A percentile compares a stretch with the other conserved stretches of the same genome.
Evolutionary conservation across 805 yeast genomes (phyloP).

Genomic region (Pichia paraexigua): DNA sequence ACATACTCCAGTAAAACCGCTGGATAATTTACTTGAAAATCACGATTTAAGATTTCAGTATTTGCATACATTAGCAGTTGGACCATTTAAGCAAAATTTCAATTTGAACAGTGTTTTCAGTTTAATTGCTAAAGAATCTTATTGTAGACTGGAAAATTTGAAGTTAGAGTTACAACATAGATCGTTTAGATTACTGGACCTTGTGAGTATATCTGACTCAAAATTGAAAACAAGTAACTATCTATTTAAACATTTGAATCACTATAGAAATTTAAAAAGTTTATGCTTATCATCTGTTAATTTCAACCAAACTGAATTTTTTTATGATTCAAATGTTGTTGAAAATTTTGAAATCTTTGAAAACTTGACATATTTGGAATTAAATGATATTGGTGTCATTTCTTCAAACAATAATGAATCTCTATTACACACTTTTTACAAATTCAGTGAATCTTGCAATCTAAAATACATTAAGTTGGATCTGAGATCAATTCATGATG

Average conservation of each 20-base stretch:
- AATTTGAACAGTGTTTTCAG: conserved; percentile 3
- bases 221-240: not conserved
- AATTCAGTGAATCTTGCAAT: not conserved
- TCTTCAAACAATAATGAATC: conserved; percentile 8
- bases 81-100: conserved; percentile 10
- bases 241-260: not conserved
- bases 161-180: conserved; percentile 2
- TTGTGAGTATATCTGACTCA: not conserved
- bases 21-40: not conserved
- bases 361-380: conserved; percentile 12
- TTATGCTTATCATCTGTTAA: conserved; percentile 11
- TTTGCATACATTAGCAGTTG: conserved; percentile 9
- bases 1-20: not conserved
- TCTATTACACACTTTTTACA: conserved; percentile 10
- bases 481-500: conserved; percentile 16
- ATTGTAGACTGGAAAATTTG: conserved; percentile 1
- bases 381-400: conserved; percentile 12
- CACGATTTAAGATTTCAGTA: conserved; percentile 2
- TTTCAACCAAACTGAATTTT: conserved; percentile 1
- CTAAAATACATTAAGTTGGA: conserved; percentile 14
- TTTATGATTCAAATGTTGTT: not conserved
- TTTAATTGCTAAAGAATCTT: not conserved
- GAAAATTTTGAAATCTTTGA: conserved; percentile 4
- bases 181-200: conserved; percentile 5
- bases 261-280: conserved; percentile 2